Percentiles rank a stretch among this genome's conserved stretches.
Conservation (phyloP, 1,284 basidiomycete genomes). For the Ceratobasidium sp. region DNA sequence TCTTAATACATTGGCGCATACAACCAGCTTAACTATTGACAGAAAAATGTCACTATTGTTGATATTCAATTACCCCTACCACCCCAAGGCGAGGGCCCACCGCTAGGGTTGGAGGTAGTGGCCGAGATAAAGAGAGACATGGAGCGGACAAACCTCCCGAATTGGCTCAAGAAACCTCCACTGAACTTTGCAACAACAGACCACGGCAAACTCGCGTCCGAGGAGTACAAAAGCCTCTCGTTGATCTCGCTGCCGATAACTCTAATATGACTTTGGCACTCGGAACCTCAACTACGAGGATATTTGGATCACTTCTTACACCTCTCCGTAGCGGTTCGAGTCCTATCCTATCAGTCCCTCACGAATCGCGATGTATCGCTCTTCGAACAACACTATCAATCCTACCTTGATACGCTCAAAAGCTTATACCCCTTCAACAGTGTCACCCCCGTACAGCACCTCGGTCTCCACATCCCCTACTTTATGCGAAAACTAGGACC, state of each 20-base stretch:
- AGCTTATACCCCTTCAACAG: slow-evolving; percentile 23
- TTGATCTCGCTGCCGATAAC: slow-evolving; percentile 48
- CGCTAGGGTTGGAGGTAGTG: background rate
- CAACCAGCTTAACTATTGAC: background rate
- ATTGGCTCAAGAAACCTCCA: slow-evolving; percentile 37
- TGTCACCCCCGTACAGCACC: slow-evolving; percentile 27
- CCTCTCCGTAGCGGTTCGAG: slow-evolving; percentile 5
- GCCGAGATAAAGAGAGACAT: slow-evolving; percentile 32
- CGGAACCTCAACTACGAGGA: background rate
- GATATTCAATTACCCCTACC: background rate
- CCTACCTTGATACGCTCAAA: slow-evolving; percentile 6
- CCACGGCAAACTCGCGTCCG: slow-evolving; percentile 46
- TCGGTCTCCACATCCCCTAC: slow-evolving; percentile 26
- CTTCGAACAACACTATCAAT: background rate
- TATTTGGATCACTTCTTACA: slow-evolving; percentile 23
- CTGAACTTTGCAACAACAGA: slow-evolving; percentile 39
- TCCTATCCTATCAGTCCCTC: slow-evolving; percentile 27
- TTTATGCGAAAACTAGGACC: slow-evolving; percentile 38
- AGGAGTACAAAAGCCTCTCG: slow-evolving; percentile 47
- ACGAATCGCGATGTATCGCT: background rate
- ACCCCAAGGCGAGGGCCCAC: background rate
- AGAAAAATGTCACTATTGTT: background rate
- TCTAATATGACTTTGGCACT: slow-evolving; percentile 27
- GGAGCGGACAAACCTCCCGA: slow-evolving; percentile 17
- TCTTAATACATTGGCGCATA: background rate